Evolutionary conservation across 306 rosid species (phyloP), one percentile per base, ranked within the genome.

Genomic region (Parietaria judaica): DNA sequence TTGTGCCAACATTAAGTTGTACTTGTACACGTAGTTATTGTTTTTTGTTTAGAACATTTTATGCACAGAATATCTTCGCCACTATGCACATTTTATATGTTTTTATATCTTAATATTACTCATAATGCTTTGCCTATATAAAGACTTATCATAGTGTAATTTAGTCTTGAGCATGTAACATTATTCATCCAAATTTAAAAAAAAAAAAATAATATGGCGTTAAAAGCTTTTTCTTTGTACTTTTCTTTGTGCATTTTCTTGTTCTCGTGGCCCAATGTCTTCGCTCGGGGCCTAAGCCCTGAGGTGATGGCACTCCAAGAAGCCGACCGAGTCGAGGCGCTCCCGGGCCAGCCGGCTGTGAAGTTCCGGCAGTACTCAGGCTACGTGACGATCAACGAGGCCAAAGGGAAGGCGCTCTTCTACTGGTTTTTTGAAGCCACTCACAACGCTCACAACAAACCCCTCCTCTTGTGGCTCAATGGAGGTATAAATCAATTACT

Each of bases 381-480:
- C 3, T 58, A 58, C 14, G 62, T 58, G 9, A 58, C 62, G 13
- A 11, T 58, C 4, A 47, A 58, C 11, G 62, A 58, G 62, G 39
- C 12, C 47, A 10, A 58, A 6, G 62, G 62, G 16, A 58, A 58
- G 62, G 49, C 62, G 14, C 62, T 58, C 6, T 58, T 58, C 62
- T 58, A 58, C 16, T 58, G 62, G 62, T 58, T 58, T 58, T 58
- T 58, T 38, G 62, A 58, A 58, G 62, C 62, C 16, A 58, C 62
- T 10, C 47, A 58, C 62, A 58, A 38, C 0, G 47, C 49, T 5
- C 34, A 46, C 3, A 11, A 38, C 48, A 36, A 58, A n/a, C 62
- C 62, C 39, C 62, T 58, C 14, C 62, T 58, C 12, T 58, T 58
- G 62, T 58, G 62, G 62, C 62, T 58, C 13, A 58, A 58, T 38